Evolutionary conservation across 2,329 filamentous ascomycete genomes (phyloP).

Genomic region (Fusarium nisikadoi): DNA sequence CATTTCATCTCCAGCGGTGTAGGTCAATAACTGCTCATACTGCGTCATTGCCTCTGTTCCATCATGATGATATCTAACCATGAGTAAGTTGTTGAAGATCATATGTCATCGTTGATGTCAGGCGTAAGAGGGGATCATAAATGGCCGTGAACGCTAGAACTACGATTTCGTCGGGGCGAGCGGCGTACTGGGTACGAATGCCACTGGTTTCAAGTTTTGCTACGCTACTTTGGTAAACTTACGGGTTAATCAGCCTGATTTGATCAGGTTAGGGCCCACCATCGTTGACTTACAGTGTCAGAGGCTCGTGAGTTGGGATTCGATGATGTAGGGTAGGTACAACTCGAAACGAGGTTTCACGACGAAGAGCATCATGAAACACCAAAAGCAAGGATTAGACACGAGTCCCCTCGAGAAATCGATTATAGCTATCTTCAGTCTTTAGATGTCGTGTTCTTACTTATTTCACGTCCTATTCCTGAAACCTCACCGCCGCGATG

Average conservation of each 20-base stretch:
- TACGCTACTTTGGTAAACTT: neutral
- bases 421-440: neutral
- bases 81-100: neutral
- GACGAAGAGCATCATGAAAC: neutral
- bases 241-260: neutral
- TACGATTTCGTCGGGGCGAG: neutral
- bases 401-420: neutral
- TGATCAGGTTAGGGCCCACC: neutral
- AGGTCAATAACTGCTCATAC: neutral
- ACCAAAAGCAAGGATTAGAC: neutral
- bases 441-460: neutral
- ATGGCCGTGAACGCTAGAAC: no score
- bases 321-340: neutral
- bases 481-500: neutral
- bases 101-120: no score
- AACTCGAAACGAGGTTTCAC: neutral
- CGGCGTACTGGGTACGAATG: no score
- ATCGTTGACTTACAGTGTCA: neutral
- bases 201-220: neutral
- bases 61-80: neutral
- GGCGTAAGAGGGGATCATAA: neutral
- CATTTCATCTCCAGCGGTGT: slow-evolving; percentile 2
- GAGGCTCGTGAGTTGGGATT: neutral
- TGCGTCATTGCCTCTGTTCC: neutral
- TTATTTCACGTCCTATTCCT: neutral